phyloP scores from a whole-genome alignment of 2,329 filamentous ascomycete genomes.

The Diaporthe amygdali region DNA sequence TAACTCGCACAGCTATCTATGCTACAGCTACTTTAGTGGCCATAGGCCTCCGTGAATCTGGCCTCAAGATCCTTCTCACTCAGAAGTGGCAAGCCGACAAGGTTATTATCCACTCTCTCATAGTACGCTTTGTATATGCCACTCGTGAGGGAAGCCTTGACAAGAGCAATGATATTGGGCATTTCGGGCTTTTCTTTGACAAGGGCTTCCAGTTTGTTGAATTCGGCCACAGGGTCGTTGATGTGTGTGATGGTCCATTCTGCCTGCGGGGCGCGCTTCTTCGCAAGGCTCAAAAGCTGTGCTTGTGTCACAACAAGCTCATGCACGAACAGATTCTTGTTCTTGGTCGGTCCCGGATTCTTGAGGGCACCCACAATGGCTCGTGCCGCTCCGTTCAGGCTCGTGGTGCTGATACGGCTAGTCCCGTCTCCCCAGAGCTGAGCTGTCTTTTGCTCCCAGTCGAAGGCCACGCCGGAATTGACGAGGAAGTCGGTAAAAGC shows the following conservation, averaged over 20 bases:
- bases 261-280: not conserved
- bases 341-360: not conserved
- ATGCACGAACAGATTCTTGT: not conserved
- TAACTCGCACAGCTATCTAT: no score
- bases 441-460: slow-evolving; percentile 1
- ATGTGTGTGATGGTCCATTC: not conserved
- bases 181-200: not conserved
- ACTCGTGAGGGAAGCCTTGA: not conserved
- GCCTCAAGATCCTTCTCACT: not conserved
- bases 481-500: not conserved
- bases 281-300: not conserved
- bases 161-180: not conserved
- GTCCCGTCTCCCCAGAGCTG: not conserved
- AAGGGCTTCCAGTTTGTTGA: not conserved
- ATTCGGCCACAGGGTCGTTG: not conserved
- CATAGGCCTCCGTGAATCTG: not conserved
- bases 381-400: not conserved
- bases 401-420: not conserved
- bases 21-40: not conserved
- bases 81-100: not conserved
- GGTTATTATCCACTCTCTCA: not conserved
- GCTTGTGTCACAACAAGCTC: not conserved
- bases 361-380: not conserved
- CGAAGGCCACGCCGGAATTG: not conserved
- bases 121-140: not conserved